phyloP scores from a whole-genome alignment of 192 early-diverging fungal genomes.

The Podila clonocystis region DNA sequence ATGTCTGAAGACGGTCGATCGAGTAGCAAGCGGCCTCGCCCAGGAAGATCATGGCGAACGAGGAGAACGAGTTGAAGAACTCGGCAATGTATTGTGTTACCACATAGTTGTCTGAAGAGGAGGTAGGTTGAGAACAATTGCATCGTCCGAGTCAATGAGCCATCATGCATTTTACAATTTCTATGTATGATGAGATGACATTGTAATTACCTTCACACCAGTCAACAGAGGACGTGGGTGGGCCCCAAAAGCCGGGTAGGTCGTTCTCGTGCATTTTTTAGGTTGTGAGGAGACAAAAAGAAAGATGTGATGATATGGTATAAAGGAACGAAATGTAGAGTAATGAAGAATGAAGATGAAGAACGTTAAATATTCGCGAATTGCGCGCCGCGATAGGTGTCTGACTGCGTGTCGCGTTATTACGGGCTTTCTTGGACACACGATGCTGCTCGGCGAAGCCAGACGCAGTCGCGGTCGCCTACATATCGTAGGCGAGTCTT shows the following conservation, averaged over 20 bases:
- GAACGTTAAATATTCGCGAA: too few species aligned
- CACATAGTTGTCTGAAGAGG: slow-evolving; percentile 57
- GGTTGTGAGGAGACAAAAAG: too few species aligned
- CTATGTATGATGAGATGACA: background rate
- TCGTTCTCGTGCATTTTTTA: background rate
- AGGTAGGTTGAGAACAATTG: background rate
- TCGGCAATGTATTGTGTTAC: slow-evolving; percentile 64
- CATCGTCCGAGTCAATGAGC: background rate
- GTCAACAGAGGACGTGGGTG: slow-evolving; percentile 65
- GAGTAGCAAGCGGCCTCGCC: slow-evolving; percentile 60
- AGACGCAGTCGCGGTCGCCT: too few species aligned
- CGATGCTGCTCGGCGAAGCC: too few species aligned
- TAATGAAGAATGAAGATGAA: too few species aligned
- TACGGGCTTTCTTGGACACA: too few species aligned
- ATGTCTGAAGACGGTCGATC: slow-evolving; percentile 21
- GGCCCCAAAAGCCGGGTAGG: slow-evolving; percentile 56
- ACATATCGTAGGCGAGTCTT: too few species aligned
- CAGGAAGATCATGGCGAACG: slow-evolving; percentile 70
- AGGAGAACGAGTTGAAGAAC: slow-evolving; percentile 73
- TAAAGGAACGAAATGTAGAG: too few species aligned
- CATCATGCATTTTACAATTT: background rate
- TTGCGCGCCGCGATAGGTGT: too few species aligned
- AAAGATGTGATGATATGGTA: background rate
- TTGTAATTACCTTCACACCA: slow-evolving; percentile 43
- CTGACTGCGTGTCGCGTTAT: too few species aligned